Conservation (phyloP, 1,139 yeast genomes). For the Kodamaea suecica region DNA sequence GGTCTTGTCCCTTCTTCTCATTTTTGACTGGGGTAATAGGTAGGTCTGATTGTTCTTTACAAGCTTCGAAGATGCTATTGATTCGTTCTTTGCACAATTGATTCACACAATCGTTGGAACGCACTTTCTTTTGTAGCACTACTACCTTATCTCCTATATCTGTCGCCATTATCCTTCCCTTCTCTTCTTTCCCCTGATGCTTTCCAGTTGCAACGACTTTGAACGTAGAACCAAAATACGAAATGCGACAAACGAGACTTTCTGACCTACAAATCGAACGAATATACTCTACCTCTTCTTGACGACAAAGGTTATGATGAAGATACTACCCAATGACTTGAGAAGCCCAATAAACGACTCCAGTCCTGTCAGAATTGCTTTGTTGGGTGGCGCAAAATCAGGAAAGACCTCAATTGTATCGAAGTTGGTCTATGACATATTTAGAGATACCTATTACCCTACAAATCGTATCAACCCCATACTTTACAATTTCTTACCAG, state of each 20-base stretch:
- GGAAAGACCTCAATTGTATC: conserved; percentile 55
- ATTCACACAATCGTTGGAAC: conserved; percentile 24
- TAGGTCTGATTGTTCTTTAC: conserved; percentile 17
- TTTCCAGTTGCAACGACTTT: too few relatives aligned
- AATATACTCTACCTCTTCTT: too few relatives aligned
- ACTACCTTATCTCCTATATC: background rate
- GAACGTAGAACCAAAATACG: too few relatives aligned
- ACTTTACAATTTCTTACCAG: conserved; percentile 51
- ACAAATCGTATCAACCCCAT: conserved; percentile 55
- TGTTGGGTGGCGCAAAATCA: conserved; percentile 52
- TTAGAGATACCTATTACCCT: conserved; percentile 63
- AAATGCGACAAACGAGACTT: too few relatives aligned
- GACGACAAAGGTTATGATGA: too few relatives aligned
- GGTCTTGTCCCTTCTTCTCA: too few relatives aligned
- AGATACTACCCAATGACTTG: conserved; percentile 1
- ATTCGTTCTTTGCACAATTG: conserved; percentile 22
- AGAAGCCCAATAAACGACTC: conserved; percentile 19
- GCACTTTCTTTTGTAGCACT: conserved; percentile 10
- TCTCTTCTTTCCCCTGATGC: too few relatives aligned
- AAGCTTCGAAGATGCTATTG: conserved; percentile 25
- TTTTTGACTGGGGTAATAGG: too few relatives aligned
- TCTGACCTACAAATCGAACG: too few relatives aligned
- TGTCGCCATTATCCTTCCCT: background rate
- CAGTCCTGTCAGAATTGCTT: conserved; percentile 52
- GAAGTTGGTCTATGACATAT: conserved; percentile 45